Conservation (phyloP, 768 basidiomycete species). For the Glaciozyma antarctica region DNA sequence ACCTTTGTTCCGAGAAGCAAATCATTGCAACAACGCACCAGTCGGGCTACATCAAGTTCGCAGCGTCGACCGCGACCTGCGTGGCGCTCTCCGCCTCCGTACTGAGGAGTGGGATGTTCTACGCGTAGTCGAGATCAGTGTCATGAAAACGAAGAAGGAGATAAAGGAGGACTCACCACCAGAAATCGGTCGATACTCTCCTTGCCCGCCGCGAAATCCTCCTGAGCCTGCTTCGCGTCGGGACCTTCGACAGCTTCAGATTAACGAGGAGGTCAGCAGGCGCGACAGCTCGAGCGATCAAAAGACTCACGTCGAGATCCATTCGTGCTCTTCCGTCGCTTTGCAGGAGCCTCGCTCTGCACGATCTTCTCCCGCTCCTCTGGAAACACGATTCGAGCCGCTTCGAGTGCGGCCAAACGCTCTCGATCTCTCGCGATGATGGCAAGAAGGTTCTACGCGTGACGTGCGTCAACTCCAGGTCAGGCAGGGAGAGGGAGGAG, state of each 20-base stretch:
- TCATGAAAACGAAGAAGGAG: no score
- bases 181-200: not conserved
- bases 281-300: not conserved
- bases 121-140: no score
- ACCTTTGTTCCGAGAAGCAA: no score
- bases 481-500: not conserved
- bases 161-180: not conserved
- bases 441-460: not conserved
- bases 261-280: not conserved
- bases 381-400: not conserved
- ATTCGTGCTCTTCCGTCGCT: not conserved
- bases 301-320: not conserved
- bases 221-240: not conserved
- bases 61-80: no score
- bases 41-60: no score
- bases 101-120: no score
- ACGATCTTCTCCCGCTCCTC: not conserved
- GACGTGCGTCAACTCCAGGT: not conserved
- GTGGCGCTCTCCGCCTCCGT: no score
- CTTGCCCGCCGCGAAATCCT: constrained; percentile 1
- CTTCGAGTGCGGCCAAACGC: not conserved
- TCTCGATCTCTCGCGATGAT: not conserved
- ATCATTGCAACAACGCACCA: no score
- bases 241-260: not conserved
- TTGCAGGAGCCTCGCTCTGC: not conserved